Evolutionary conservation across 805 yeast species (phyloP).

Genomic region (Candida coquimbonensis): DNA sequence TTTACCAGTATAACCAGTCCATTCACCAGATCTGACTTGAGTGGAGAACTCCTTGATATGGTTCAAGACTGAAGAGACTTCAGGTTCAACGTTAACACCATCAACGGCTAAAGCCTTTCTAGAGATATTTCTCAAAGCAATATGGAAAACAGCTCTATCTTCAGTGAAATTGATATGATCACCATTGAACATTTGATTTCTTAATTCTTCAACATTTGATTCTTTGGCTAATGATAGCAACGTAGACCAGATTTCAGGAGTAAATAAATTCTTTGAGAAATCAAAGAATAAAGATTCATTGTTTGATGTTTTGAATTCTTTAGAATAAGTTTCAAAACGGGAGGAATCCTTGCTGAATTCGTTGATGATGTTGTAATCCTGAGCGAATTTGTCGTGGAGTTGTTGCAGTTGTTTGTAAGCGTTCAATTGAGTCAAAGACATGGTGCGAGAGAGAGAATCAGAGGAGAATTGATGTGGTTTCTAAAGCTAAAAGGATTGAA

Average conservation of each 20-base stretch:
- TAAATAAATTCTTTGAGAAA: constrained; percentile 88
- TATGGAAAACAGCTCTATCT: constrained; percentile 94
- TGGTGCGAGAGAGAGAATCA: not conserved
- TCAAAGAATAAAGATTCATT: constrained; percentile 88
- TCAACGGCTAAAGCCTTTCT: constrained; percentile 81
- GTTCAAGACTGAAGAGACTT: constrained; percentile 82
- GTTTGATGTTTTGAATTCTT: constrained; percentile 77
- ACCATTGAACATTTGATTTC: constrained; percentile 91
- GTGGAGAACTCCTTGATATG: constrained; percentile 97
- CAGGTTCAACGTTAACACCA: constrained; percentile 83
- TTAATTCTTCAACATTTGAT: constrained; percentile 77
- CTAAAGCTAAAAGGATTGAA: not conserved
- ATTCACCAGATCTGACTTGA: constrained; percentile 81
- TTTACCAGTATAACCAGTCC: constrained; percentile 98
- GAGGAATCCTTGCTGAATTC: constrained; percentile 70
- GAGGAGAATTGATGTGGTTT: not conserved
- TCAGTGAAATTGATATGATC: constrained; percentile 93
- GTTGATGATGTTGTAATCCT: constrained; percentile 57
- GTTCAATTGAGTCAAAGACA: constrained; percentile 49
- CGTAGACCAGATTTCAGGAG: constrained; percentile 67
- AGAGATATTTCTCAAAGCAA: constrained; percentile 91
- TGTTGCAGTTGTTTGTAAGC: constrained; percentile 78
- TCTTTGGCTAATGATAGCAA: constrained; percentile 81
- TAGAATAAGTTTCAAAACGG: constrained; percentile 71
- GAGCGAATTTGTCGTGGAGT: constrained; percentile 64